A percentile compares a stretch with the other conserved stretches of the same genome.
These are phyloP conservation scores for Apiospora kogelbergensis DNA, from an alignment of 2,329 filamentous ascomycete species.

Conservation along the genomic window DNA sequence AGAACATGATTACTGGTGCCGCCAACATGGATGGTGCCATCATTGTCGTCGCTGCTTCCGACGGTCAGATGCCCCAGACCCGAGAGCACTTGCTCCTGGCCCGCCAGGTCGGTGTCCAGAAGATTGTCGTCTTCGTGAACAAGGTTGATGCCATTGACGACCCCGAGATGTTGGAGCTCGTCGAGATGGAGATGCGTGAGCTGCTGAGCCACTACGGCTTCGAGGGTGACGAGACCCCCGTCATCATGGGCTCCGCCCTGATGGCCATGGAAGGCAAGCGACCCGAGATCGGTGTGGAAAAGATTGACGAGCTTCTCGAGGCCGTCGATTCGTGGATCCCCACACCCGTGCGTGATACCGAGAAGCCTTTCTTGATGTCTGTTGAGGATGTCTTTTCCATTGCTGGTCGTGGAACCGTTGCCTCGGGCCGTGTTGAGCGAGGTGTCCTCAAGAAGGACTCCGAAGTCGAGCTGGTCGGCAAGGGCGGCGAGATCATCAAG, in stretches of 20 bases:
- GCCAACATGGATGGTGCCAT: constrained; percentile 99
- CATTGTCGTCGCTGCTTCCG: constrained; percentile 96
- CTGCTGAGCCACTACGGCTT: constrained; percentile 91
- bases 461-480: constrained; percentile 93
- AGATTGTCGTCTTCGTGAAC: constrained; percentile 99
- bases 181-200: constrained; percentile 99
- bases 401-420: constrained; percentile 91
- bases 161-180: constrained; percentile 98
- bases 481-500: constrained; percentile 79
- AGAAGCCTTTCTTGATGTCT: constrained; percentile 99
- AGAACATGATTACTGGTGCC: constrained; percentile 99
- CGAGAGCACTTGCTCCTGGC: constrained; percentile 97
- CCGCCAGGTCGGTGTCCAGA: constrained; percentile 97
- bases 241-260: constrained; percentile 94
- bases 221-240: constrained; percentile 96
- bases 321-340: constrained; percentile 97
- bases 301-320: constrained; percentile 88
- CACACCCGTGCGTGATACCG: constrained; percentile 87
- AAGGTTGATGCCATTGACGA: constrained; percentile 98
- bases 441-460: constrained; percentile 90
- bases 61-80: constrained; percentile 99
- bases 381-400: constrained; percentile 93
- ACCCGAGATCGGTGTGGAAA: constrained; percentile 80
- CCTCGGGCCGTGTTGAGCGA: constrained; percentile 95
- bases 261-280: constrained; percentile 87